Evolutionary conservation across 768 basidiomycete genomes (phyloP).

Genomic region (Tylopilus rubrobrunneus): DNA sequence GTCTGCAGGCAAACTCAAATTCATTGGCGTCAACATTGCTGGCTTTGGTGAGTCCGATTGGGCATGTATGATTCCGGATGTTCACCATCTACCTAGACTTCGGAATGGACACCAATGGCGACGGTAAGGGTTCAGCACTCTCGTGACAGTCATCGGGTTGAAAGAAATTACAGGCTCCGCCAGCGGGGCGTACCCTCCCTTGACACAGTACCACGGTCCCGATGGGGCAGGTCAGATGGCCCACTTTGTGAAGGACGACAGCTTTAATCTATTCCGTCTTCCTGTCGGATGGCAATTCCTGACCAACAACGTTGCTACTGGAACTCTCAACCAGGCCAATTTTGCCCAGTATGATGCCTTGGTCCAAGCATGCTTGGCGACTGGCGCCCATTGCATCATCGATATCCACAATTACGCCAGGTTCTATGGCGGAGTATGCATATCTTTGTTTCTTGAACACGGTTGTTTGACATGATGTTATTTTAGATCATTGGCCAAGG

Average conservation of each 20-base stretch:
- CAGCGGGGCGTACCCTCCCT: slow-evolving; percentile 7
- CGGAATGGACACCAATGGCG: slow-evolving; percentile 8
- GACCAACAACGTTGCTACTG: slow-evolving; percentile 35
- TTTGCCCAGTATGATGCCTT: slow-evolving; percentile 8
- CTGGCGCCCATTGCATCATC: slow-evolving; percentile 9
- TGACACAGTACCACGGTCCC: slow-evolving; percentile 4
- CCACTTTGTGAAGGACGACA: slow-evolving; percentile 51
- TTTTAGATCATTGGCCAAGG: slow-evolving; percentile 13
- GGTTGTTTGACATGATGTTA: not conserved
- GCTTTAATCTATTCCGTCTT: slow-evolving; percentile 53
- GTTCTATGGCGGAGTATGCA: slow-evolving; percentile 5
- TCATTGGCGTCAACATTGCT: slow-evolving; percentile 12
- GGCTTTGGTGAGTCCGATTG: slow-evolving; percentile 7
- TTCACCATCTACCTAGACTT: slow-evolving; percentile 3
- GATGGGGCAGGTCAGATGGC: slow-evolving; percentile 44
- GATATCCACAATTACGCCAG: slow-evolving; percentile 16
- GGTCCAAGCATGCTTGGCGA: slow-evolving; percentile 9
- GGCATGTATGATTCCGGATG: not conserved
- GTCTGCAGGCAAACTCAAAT: slow-evolving; percentile 8
- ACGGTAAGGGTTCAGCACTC: not conserved
- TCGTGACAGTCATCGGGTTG: not conserved
- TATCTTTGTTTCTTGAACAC: not conserved
- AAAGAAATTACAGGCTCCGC: not conserved
- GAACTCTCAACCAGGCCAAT: slow-evolving; percentile 28
- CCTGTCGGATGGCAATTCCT: slow-evolving; percentile 58